Base-by-base conservation (phyloP, 2,329 filamentous ascomycete species). In the Anisogramma anomala region DNA sequence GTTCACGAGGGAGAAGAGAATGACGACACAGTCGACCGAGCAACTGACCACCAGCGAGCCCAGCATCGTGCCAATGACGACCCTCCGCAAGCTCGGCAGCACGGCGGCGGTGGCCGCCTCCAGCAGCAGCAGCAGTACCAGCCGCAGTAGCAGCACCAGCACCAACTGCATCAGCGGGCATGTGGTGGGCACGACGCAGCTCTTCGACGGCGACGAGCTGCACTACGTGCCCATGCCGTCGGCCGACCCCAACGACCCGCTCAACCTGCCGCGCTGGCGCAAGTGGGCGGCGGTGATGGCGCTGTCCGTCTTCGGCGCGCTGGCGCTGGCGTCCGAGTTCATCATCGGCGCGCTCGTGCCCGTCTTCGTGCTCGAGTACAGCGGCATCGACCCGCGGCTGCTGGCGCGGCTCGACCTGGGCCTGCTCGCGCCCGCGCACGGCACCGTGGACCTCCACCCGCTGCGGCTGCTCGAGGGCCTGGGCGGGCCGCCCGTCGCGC, bases 331-430 rank as follows among this genome's bases (percentile, higher is more conserved):
- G 3, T 49, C 53, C 20, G 52, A 54, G 33, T 23, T 52, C 25
- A 53, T 57, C 33, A 51, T 61, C 35, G 55, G 52, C 25, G 49
- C 50, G 3, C 48, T 60, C 26, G 47, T 59, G 9, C 58, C 59
- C 28, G 52, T 61, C 19, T 61, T 59, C 41, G 47, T 56, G 7
- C 51, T 61, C 38, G 54, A 60, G 46, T 62, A 61, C 37, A 53
- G 55, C 10, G 57, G 58, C 20, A 49, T 58, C 17, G 50, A 55
- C 45, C 50, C 58, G 4, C 49, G 53, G n/a, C 47, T 52, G n/a
- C 48, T 60, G 22, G 52, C 47, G n/a, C 42, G 52, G 17, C 43
- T 51, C 17, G 52, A 55, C 19, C 50, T 54, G 22, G 33, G 41
- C 18, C 32, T 38, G 14, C 36, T 41, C 6, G 20, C 33, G 30